Percentiles rank a stretch among this genome's conserved stretches.
These are phyloP conservation scores for Ricinus communis DNA, from an alignment of 345 rosid species.

Conservation along the genomic window DNA sequence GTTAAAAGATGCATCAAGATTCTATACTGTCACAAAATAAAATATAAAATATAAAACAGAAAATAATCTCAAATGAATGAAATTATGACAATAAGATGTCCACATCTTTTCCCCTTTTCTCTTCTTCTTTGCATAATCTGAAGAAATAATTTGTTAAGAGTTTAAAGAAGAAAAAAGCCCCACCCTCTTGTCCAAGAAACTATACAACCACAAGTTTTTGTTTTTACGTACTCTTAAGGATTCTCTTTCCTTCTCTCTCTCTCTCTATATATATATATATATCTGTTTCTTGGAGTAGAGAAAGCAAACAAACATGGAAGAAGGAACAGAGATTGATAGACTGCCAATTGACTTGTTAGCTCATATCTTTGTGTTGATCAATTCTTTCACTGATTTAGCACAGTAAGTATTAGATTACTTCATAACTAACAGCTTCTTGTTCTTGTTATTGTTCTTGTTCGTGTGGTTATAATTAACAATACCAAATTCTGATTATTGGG, in stretches of 20 bases:
- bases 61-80: constrained; percentile 2
- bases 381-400: constrained; percentile 85
- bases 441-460: background rate
- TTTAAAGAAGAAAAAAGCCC: no score
- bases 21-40: constrained; percentile 4
- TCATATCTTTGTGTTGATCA: constrained; percentile 52
- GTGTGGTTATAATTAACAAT: background rate
- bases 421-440: background rate
- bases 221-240: background rate
- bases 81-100: constrained; percentile 32
- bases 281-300: background rate
- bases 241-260: background rate
- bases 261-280: no score
- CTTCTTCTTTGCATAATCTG: no score
- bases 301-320: constrained; percentile 34
- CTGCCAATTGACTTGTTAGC: constrained; percentile 75
- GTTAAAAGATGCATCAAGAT: background rate
- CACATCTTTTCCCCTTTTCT: constrained; percentile 32
- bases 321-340: constrained; percentile 68
- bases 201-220: background rate
- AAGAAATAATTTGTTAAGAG: no score
- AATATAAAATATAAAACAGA: background rate
- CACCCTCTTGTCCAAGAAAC: no score
- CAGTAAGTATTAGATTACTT: constrained; percentile 46
- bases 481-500: background rate